These are phyloP conservation scores for Hymenoscyphus fraxineus DNA, from an alignment of 2,329 filamentous ascomycete species.

Conservation along the genomic window DNA sequence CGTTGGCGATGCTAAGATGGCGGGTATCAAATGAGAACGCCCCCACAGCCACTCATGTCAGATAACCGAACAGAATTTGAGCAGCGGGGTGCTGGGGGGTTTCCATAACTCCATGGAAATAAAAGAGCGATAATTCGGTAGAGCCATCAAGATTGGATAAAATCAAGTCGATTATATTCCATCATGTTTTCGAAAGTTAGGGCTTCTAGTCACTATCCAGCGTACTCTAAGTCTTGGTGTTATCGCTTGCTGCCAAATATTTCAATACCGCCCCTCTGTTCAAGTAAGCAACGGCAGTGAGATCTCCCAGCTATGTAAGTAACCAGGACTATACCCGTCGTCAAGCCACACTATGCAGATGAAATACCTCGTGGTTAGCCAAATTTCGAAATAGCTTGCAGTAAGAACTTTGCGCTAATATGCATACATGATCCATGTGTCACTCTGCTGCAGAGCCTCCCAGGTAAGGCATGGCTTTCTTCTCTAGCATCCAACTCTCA, in stretches of 20 bases:
- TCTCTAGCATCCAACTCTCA: too few relatives aligned
- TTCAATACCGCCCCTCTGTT: background rate
- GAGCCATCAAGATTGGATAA: background rate
- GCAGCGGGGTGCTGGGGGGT: background rate
- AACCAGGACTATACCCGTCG: background rate
- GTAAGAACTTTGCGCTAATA: too few relatives aligned
- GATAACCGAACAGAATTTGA: background rate
- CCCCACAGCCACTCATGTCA: background rate
- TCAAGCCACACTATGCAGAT: background rate
- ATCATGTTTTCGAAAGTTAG: too few relatives aligned
- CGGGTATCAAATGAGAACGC: background rate
- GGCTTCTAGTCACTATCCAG: too few relatives aligned
- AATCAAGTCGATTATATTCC: too few relatives aligned
- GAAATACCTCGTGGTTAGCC: background rate
- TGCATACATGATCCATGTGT: too few relatives aligned
- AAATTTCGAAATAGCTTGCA: background rate
- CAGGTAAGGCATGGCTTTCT: too few relatives aligned
- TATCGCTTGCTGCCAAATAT: background rate
- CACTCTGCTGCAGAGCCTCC: background rate
- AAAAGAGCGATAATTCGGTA: background rate
- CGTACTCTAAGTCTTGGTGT: background rate
- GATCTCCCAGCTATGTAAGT: background rate
- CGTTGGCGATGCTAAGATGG: background rate
- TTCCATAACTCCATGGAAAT: background rate
- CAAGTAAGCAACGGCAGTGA: background rate